Evolutionary conservation across 2,329 filamentous ascomycete species (phyloP), one percentile per base, ranked within the genome.

Genomic region (Xylaria sp.): DNA sequence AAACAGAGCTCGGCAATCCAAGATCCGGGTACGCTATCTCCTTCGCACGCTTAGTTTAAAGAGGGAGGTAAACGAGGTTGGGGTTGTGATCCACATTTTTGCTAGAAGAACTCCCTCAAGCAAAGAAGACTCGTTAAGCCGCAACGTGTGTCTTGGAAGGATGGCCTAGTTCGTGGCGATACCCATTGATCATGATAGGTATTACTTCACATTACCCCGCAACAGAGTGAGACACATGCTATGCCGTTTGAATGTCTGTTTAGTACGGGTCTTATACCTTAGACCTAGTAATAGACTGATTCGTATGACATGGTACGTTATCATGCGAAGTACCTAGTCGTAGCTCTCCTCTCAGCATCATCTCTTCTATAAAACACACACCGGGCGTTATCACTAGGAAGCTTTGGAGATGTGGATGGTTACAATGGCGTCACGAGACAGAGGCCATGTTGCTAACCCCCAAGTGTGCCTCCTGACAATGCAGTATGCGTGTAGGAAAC

Each of bases 1-100:
- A 17, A 63, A 31, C 50, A 55, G n/a, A 17, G 60, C 55, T 63
- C 61, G 61, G 61, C 51, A 63, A 46, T 6, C 57, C 33, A 63
- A 57, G 61, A 63, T 63, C 61, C 61, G 61, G 50, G 23, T 54
- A 50, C 54, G 25, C 49, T 49, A 54, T 23, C 49, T 51, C 14
- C 47, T 31, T 31, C 11, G n/a, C 40, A 57, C 33, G 43, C 55
- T 54, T 59, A 58, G 35, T 35, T 59, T 11, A 54, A 62, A 53
- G 35, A 49, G 49, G 60, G 38, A 45, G 38, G 53, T 61, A 55
- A n/a, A 46, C 51, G 47, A 51, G 37, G 47, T 58, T 52, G 46
- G 55, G 45, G 43, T 33, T 17, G 49, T n/a, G 40, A 38, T 46
- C 50, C 50, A 54, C 50, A 53, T 49, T 35, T 47, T 17, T 17